A percentile compares a stretch with the other conserved stretches of the same genome.
Conservation (phyloP, 441 rosid genomes). For the Melastoma candidum region DNA sequence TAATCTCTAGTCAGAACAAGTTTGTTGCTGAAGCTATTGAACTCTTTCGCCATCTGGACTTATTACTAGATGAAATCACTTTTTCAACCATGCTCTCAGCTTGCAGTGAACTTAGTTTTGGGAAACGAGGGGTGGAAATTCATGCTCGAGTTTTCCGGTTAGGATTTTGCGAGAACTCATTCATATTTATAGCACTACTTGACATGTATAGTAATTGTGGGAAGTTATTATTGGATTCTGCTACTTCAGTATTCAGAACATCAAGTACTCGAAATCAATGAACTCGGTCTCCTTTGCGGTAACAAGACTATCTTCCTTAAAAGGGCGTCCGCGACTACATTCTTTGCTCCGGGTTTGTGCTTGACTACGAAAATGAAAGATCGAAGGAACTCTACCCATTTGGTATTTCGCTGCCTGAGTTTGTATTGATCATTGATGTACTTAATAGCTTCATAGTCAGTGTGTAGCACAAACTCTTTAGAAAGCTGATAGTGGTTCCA, state of each 20-base stretch:
- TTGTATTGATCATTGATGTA: too few relatives aligned
- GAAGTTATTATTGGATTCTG: conserved; percentile 20
- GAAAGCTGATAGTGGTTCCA: too few relatives aligned
- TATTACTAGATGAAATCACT: conserved; percentile 50
- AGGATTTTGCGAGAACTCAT: conserved; percentile 26
- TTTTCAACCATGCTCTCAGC: conserved; percentile 42
- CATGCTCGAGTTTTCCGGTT: conserved; percentile 27
- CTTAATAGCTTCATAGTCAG: too few relatives aligned
- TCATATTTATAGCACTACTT: conserved; percentile 34
- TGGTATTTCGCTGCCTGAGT: too few relatives aligned
- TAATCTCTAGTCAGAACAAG: conserved; percentile 51
- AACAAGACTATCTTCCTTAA: too few relatives aligned
- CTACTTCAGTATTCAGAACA: conserved; percentile 26
- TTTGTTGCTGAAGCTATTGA: conserved; percentile 32
- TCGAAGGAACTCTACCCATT: too few relatives aligned
- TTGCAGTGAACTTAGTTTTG: conserved; percentile 34
- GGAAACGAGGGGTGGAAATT: conserved; percentile 31
- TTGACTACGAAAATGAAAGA: too few relatives aligned
- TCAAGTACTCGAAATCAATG: conserved; percentile 37
- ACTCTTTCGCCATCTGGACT: conserved; percentile 24
- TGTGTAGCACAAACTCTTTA: too few relatives aligned
- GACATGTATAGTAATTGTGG: conserved; percentile 51
- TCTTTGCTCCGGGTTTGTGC: too few relatives aligned
- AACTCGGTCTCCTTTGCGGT: conserved; percentile 37
- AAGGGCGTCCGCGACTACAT: too few relatives aligned